Base-by-base conservation (phyloP, 306 rosid species). In the Castanea sativa region DNA sequence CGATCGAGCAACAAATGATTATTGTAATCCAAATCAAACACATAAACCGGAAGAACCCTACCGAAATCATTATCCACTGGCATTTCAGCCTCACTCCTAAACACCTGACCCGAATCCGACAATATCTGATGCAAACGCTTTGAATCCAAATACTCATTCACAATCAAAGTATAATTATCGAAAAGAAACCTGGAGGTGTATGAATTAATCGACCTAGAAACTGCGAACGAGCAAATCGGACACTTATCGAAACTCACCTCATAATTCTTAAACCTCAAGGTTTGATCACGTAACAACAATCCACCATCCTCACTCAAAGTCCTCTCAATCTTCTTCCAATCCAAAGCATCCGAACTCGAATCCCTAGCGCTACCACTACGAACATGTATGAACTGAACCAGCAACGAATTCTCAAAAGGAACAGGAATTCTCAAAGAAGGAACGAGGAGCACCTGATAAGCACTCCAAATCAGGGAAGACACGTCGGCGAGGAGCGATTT, bases 131-230 rank as follows among this genome's bases (percentile, higher is more conserved):
- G 98, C 91, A 96, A 73, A 18, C 90, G 80, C 87, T 89, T 96
- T 0, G 98, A 93, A 61, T 96, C 99, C 93, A 96, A 86, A 86
- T 96, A 93, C 89, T 96, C 99, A 33, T 90, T 96, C 81, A 89
- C 99, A 73, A 96, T 90, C 92, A 96, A 78, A 61, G 99, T 96
- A 77, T 93, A 90, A 73, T 96, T 96, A 70, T 88, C 91, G 77
- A 96, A 96, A 86, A 96, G 73, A 76, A 90, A 96, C 89, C 99
- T 88, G 3, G 99, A 93, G 1, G 98, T 96, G 43, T 82, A 96
- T 6, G 99, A 91, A 79, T 89, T 90, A 16, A 83, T 87, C 19
- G 99, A 83, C 78, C 93, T 79, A 2, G 98, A 87, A 72, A 96
- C 76, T 0, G 99, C 99, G 8, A 88, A 93, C 0, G 98, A 81